Evolutionary conservation across 2,329 filamentous ascomycete species (phyloP), one percentile per base, ranked within the genome.

Genomic region (Cytospora leucostoma): DNA sequence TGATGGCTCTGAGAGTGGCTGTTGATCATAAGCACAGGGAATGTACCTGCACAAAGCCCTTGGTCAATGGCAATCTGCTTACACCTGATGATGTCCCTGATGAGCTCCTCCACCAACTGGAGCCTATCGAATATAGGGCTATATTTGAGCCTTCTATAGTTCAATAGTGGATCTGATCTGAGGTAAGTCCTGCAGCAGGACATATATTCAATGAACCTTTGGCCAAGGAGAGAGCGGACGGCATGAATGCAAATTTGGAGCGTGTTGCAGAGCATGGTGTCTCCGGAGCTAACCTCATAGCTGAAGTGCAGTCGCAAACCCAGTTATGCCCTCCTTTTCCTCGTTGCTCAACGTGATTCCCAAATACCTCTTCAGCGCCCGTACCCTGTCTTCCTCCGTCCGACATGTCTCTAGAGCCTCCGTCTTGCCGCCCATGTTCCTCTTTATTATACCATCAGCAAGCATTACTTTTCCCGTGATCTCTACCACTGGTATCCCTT

Each of bases 381-480:
- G 65, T 13, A 87, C 71, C 50, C 85, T 78, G 71, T 87, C 83
- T 13, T 72, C 73, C 69, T 89, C 87, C 0, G 67, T 82, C 68
- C 72, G 72, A 63, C 84, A 80, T 54, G 73, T 74, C 66, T 76
- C 72, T 7, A 87, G 68, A 15, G 82, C 68, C 65, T 77, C 75
- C 15, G 81, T 82, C 72, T 78, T 77, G 2, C 82, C 83, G 10
- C 77, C 76, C 33, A 82, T 66, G 66, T 84, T 82, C 73, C 75
- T 77, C 74, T 88, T 88, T 44, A 88, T 74, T 21, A 79, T 73
- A 3, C 74, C 78, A 21, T 80, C 78, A 3, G 79, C 71, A 66
- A 89, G 70, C 72, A 84, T 81, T 61, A 82, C 73, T 70, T 84
- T 82, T 1, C 85, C 86, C 19, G 79, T 74, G 51, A 84, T 77